phyloP scores from a whole-genome alignment of 2,329 filamentous ascomycete genomes.

The Trichoderma atrobrunneum region DNA sequence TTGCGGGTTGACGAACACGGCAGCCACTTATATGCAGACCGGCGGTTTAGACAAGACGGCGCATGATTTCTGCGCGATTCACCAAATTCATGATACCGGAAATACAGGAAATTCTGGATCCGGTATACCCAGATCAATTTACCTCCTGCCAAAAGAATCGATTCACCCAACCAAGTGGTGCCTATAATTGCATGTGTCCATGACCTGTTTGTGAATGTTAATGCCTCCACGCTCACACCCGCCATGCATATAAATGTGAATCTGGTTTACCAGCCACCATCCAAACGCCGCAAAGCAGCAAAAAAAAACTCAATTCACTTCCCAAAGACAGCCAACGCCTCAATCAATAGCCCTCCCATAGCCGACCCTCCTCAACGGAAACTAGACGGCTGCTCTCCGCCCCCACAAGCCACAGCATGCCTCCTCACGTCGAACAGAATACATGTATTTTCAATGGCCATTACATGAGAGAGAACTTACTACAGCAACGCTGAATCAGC shows the following conservation, averaged over 20 bases:
- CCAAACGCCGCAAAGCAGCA: neutral
- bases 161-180: neutral
- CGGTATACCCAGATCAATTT: neutral
- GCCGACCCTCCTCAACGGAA: conserved; percentile 1
- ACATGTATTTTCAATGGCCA: neutral
- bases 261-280: neutral
- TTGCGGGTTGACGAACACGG: neutral
- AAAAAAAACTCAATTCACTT: neutral
- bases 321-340: neutral
- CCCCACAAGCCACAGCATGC: neutral
- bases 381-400: neutral
- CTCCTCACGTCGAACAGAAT: neutral
- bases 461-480: neutral
- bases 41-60: neutral
- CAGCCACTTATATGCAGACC: neutral
- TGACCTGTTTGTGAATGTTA: neutral
- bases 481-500: neutral
- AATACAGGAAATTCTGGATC: neutral
- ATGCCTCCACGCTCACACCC: neutral
- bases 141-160: neutral
- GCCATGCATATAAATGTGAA: neutral
- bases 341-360: neutral
- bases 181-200: neutral
- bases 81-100: neutral
- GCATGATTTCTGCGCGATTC: neutral